phyloP scores from a whole-genome alignment of 106 monocot genomes.

The Dioscorea alata region DNA sequence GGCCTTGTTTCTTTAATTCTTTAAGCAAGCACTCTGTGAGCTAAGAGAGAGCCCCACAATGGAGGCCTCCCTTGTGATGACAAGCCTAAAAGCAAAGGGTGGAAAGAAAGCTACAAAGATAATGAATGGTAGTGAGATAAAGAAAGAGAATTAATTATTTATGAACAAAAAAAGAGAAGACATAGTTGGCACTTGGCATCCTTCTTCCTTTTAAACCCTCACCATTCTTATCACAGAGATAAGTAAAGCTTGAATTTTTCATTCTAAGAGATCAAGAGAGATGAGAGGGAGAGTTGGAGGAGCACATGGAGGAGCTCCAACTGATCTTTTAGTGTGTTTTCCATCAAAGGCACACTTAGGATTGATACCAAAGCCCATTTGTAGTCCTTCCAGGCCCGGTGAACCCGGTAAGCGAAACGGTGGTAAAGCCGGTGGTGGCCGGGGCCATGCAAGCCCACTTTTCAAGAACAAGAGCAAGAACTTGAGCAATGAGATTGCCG shows the following conservation, averaged over 20 bases:
- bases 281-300: conserved; percentile 6
- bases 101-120: neutral
- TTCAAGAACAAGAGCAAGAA: conserved; percentile 26
- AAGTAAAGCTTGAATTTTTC: neutral
- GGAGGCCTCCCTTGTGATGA: conserved; percentile 11
- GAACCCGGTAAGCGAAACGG: conserved; percentile 17
- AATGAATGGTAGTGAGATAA: conserved; percentile 2
- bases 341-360: conserved; percentile 60
- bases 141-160: neutral
- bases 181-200: conserved; percentile 27
- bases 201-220: conserved; percentile 19
- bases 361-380: conserved; percentile 62
- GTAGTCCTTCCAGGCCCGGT: conserved; percentile 55
- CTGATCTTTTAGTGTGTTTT: conserved; percentile 76
- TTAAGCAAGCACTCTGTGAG: too few relatives aligned
- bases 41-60: neutral
- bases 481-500: conserved; percentile 11
- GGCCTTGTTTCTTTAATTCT: too few relatives aligned
- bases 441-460: conserved; percentile 32
- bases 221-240: neutral
- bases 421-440: neutral
- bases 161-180: conserved; percentile 3
- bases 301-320: conserved; percentile 24
- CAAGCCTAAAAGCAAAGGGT: conserved; percentile 24
- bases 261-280: neutral